A percentile compares a stretch with the other conserved stretches of the same genome.
phyloP scores from a whole-genome alignment of 257 asterid genomes.

The Rauvolfia tetraphylla region DNA sequence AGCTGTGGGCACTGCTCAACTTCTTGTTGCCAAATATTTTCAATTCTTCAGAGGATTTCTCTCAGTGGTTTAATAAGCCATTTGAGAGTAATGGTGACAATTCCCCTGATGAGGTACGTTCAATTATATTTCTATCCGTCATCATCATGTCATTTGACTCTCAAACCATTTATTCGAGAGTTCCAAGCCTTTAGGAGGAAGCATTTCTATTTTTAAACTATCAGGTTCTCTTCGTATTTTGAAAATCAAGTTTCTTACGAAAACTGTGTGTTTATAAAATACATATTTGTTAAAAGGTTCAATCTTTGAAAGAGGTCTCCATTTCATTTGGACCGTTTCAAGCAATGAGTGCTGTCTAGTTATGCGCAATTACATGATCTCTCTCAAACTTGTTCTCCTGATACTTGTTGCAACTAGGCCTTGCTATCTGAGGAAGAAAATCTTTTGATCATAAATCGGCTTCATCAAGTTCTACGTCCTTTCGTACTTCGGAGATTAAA shows the following conservation, averaged over 20 bases:
- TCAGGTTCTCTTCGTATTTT: neutral
- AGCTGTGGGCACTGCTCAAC: conserved; percentile 97
- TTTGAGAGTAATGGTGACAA: conserved; percentile 91
- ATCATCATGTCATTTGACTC: neutral
- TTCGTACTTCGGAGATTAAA: conserved; percentile 96
- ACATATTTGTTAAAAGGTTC: neutral
- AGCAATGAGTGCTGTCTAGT: conserved; percentile 6
- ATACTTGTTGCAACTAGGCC: conserved; percentile 51
- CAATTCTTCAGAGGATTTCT: conserved; percentile 96
- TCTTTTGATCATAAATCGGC: conserved; percentile 94
- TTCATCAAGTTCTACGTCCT: conserved; percentile 98
- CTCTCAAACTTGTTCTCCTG: conserved; percentile 15
- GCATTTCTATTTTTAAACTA: neutral
- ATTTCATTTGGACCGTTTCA: neutral
- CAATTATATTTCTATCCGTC: neutral
- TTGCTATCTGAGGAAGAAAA: conserved; percentile 97
- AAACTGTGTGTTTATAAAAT: neutral
- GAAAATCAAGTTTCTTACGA: neutral
- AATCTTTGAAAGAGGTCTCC: neutral
- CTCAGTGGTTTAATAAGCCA: conserved; percentile 99
- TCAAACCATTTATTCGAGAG: neutral
- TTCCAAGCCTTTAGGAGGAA: neutral
- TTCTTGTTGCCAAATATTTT: conserved; percentile 96
- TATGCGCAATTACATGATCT: conserved; percentile 13
- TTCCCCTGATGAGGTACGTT: conserved; percentile 80